Evolutionary conservation across 768 basidiomycete genomes (phyloP).

Genomic region (Exsudoporus frostii): DNA sequence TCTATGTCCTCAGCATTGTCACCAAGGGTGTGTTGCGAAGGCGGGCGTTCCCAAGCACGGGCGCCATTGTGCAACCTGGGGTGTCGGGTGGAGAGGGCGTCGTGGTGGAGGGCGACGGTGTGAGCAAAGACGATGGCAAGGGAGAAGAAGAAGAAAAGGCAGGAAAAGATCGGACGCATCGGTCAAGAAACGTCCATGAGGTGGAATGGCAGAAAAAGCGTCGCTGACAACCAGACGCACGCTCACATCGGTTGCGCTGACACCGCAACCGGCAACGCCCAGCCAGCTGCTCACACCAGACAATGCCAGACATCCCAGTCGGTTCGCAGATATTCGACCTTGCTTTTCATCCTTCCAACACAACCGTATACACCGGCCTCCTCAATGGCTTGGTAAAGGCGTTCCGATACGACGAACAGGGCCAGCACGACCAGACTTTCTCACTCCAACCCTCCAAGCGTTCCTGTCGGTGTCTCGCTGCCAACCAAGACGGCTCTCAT

Average conservation of each 20-base stretch:
- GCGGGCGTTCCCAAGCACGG: constrained; percentile 13
- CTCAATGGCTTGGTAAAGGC: constrained; percentile 83
- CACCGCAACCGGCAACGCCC: constrained; percentile 4
- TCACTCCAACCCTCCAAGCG: constrained; percentile 73
- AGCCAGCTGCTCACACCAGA: background rate
- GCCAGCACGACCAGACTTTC: constrained; percentile 54
- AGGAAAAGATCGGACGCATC: constrained; percentile 35
- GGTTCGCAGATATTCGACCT: constrained; percentile 87
- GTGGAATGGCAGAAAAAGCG: background rate
- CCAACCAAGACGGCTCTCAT: constrained; percentile 62
- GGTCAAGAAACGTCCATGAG: constrained; percentile 29
- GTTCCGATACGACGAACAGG: constrained; percentile 73
- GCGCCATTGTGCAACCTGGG: constrained; percentile 19
- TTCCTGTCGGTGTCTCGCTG: constrained; percentile 73
- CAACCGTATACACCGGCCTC: constrained; percentile 73
- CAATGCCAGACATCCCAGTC: constrained; percentile 62
- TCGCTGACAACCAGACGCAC: background rate
- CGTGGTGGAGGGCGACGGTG: constrained; percentile 30
- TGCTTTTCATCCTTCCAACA: constrained; percentile 72
- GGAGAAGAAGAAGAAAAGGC: constrained; percentile 24
- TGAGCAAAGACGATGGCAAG: constrained; percentile 32
- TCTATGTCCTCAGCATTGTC: constrained; percentile 45
- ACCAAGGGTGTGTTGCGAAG: constrained; percentile 4
- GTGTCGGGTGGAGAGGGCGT: constrained; percentile 25
- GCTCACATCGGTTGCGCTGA: background rate